Conservation (phyloP, 768 basidiomycete genomes). For the Calocybe cyanea region DNA sequence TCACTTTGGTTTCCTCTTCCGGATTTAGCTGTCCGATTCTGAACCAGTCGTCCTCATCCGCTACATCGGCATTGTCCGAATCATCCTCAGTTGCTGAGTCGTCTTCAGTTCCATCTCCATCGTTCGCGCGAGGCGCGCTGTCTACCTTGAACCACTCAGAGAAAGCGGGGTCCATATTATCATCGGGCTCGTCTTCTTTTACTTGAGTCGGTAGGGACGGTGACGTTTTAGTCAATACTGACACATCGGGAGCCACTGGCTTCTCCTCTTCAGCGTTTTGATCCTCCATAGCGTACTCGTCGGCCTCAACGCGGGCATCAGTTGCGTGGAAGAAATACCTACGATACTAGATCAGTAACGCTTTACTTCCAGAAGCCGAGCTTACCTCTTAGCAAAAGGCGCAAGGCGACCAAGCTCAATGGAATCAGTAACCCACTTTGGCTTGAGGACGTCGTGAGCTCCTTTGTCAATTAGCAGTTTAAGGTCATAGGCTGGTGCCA, state of each 20-base stretch:
- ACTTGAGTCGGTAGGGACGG: neutral
- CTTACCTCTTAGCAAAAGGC: slow-evolving; percentile 67
- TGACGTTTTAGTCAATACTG: slow-evolving; percentile 5
- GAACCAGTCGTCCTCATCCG: slow-evolving; percentile 37
- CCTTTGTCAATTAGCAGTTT: slow-evolving; percentile 69
- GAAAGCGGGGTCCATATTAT: slow-evolving; percentile 41
- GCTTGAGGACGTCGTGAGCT: slow-evolving; percentile 68
- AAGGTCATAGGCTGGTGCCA: slow-evolving; percentile 59
- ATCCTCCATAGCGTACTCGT: slow-evolving; percentile 48
- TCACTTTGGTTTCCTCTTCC: slow-evolving; percentile 10
- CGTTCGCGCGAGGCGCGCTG: slow-evolving; percentile 17
- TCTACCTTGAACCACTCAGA: slow-evolving; percentile 64
- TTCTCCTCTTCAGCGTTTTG: slow-evolving; percentile 18
- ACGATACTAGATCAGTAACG: neutral
- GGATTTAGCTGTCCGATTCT: slow-evolving; percentile 23
- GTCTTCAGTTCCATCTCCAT: slow-evolving; percentile 32
- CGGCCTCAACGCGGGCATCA: slow-evolving; percentile 37
- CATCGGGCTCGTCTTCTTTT: slow-evolving; percentile 23
- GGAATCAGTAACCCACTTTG: slow-evolving; percentile 81
- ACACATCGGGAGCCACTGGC: slow-evolving; percentile 9
- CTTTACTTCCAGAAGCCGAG: neutral
- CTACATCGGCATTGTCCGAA: slow-evolving; percentile 63
- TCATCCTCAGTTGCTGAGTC: slow-evolving; percentile 65
- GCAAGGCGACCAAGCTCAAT: slow-evolving; percentile 51
- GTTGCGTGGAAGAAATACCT: slow-evolving; percentile 84